phyloP scores from a whole-genome alignment of 2,329 filamentous ascomycete genomes.

The Neofusicoccum sp. region DNA sequence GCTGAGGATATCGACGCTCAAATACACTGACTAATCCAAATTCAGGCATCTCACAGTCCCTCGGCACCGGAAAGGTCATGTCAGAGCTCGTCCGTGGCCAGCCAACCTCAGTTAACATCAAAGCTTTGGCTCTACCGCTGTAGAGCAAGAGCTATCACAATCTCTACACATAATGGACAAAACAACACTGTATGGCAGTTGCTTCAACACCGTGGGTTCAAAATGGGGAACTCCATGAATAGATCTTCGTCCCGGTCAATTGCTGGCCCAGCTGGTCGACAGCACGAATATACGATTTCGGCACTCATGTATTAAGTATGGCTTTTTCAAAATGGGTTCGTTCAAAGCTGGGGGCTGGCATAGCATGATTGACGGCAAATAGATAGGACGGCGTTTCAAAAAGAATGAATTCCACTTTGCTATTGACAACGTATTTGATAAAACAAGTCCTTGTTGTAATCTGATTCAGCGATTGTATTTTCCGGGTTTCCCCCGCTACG shows the following conservation, averaged over 20 bases:
- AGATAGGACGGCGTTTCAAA: conserved; percentile 9
- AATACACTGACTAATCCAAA: background rate
- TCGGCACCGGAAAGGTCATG: conserved; percentile 70
- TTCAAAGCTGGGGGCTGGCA: background rate
- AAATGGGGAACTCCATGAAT: background rate
- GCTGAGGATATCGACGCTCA: background rate
- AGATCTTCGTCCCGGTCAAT: background rate
- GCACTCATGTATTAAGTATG: conserved; percentile 8
- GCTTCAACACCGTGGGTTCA: background rate
- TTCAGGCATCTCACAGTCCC: conserved; percentile 38
- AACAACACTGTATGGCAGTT: background rate
- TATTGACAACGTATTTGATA: background rate
- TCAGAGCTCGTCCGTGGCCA: conserved; percentile 66
- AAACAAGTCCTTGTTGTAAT: too few species aligned
- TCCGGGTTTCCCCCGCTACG: too few species aligned
- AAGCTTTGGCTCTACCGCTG: conserved; percentile 43
- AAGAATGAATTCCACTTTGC: background rate
- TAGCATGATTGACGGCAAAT: conserved; percentile 3
- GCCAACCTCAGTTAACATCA: conserved; percentile 59
- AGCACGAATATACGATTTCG: background rate
- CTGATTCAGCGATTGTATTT: too few species aligned
- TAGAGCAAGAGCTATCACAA: background rate
- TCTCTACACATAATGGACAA: background rate
- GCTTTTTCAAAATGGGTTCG: background rate
- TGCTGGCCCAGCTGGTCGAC: background rate